Evolutionary conservation across 78 protist genomes (phyloP).

Genomic region (Guillardia theta): DNA sequence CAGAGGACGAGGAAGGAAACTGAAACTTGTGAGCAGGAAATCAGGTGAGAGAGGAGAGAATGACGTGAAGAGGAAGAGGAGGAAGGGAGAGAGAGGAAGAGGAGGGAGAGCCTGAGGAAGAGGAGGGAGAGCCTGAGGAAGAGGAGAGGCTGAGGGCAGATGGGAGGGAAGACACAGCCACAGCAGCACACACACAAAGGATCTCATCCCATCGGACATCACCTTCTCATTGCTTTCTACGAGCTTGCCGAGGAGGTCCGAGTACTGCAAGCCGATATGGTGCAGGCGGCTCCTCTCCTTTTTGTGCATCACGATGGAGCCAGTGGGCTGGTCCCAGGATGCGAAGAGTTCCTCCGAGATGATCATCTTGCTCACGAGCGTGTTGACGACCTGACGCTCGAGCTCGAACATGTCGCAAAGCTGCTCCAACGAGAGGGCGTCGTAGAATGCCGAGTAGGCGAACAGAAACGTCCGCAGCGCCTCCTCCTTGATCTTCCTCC

Average conservation of each 20-base stretch:
- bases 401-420: slow-evolving; percentile 24
- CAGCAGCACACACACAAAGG: too few species aligned
- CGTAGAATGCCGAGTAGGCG: slow-evolving; percentile 64
- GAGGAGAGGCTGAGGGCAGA: too few species aligned
- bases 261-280: slow-evolving; percentile 60
- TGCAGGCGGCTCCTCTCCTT: slow-evolving; percentile 77
- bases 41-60: background rate
- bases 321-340: slow-evolving; percentile 77
- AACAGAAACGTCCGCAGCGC: slow-evolving; percentile 79
- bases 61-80: background rate
- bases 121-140: too few species aligned
- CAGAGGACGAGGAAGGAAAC: too few species aligned
- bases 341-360: slow-evolving; percentile 73
- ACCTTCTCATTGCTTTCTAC: background rate
- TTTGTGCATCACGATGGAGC: slow-evolving; percentile 71
- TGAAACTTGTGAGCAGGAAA: background rate
- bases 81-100: too few species aligned
- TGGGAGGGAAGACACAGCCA: too few species aligned
- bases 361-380: slow-evolving; percentile 80
- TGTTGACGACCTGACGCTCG: slow-evolving; percentile 30
- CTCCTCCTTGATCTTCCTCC: slow-evolving; percentile 71
- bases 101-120: too few species aligned
- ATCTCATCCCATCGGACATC: background rate
- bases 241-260: background rate
- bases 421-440: slow-evolving; percentile 55